phyloP scores from a whole-genome alignment of 2,329 filamentous ascomycete genomes.

The Epichloe gansuensis region DNA sequence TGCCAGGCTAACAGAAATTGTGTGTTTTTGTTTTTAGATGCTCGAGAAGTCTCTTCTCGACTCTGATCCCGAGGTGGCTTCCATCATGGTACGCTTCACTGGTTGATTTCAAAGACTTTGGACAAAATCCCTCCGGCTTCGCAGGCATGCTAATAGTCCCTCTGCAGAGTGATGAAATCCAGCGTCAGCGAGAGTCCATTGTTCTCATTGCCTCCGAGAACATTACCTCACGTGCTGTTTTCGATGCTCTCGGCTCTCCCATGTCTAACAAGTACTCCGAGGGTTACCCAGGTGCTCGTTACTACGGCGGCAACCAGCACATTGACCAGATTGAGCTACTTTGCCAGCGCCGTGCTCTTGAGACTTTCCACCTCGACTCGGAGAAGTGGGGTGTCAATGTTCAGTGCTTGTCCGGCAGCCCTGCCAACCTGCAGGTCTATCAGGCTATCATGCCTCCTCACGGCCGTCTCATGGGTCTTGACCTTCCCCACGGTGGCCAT shows the following conservation, averaged over 20 bases:
- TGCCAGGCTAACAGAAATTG: conserved; percentile 1
- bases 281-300: conserved; percentile 93
- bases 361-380: conserved; percentile 76
- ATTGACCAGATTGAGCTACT: conserved; percentile 93
- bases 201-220: conserved; percentile 98
- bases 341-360: conserved; percentile 86
- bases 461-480: conserved; percentile 92
- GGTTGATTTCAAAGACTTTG: not conserved
- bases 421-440: conserved; percentile 96
- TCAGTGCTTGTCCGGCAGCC: conserved; percentile 82
- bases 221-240: conserved; percentile 95
- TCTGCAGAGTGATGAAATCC: conserved; percentile 71
- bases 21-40: conserved; percentile 46
- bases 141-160: conserved; percentile 17
- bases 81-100: conserved; percentile 70
- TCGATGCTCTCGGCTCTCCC: conserved; percentile 87
- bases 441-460: conserved; percentile 94
- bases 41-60: conserved; percentile 91
- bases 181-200: conserved; percentile 97
- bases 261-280: conserved; percentile 99
- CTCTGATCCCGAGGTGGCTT: conserved; percentile 83
- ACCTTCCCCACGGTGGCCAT: conserved; percentile 89
- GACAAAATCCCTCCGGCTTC: not conserved
- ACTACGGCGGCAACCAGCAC: conserved; percentile 98
- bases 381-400: conserved; percentile 98